Evolutionary conservation across 768 basidiomycete genomes (phyloP).

Genomic region (Russula sp.): DNA sequence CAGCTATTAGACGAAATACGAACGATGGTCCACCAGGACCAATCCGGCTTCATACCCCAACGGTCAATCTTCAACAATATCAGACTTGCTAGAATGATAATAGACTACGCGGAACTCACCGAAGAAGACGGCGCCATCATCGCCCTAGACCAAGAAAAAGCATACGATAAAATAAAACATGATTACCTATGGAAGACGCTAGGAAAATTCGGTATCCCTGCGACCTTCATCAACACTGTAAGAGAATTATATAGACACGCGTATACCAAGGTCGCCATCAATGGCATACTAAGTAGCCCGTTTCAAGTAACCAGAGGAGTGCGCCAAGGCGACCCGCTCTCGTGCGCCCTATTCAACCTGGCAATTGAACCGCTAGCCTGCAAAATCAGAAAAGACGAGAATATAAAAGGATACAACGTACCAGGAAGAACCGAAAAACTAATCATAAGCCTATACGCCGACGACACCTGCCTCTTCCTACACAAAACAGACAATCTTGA

Average conservation of each 20-base stretch:
- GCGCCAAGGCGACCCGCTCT: background rate
- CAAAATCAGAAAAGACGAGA: background rate
- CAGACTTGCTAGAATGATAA: background rate
- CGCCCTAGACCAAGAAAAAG: constrained; percentile 4
- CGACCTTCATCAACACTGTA: background rate
- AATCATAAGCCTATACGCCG: background rate
- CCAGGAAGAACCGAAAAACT: background rate
- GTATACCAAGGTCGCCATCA: background rate
- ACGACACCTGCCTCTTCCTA: constrained; percentile 23
- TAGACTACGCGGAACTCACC: constrained; percentile 1
- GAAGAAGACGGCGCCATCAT: constrained; percentile 2
- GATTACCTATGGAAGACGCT: constrained; percentile 9
- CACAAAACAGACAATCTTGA: constrained; percentile 26
- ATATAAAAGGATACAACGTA: background rate
- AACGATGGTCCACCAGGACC: background rate
- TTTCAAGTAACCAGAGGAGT: background rate
- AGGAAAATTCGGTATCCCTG: background rate
- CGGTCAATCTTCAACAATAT: background rate
- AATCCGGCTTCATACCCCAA: constrained; percentile 6
- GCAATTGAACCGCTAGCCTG: background rate
- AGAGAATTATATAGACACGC: background rate
- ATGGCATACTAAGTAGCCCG: background rate
- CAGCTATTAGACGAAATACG: background rate
- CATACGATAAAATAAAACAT: constrained; percentile 18
- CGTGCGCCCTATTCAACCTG: background rate